Base-by-base conservation (phyloP, 306 rosid species). In the Rosa lucieae region DNA sequence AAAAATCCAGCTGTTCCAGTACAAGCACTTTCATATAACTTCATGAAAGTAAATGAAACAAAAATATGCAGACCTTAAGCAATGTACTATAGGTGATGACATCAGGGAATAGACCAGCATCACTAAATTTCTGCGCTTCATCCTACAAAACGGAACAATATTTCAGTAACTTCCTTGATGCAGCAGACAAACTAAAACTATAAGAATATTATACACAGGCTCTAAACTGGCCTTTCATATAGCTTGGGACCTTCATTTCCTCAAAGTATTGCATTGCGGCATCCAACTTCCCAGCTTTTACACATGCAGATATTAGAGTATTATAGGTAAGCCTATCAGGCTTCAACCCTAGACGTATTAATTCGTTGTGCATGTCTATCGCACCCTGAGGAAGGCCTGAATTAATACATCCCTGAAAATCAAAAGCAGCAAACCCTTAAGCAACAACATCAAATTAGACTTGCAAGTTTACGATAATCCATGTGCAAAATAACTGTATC, bases 251-350 rank as follows among this genome's bases (percentile, higher is more conserved):
- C 98, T 91, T 93, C 97, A 93, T 91, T 84, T 89, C 94, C 83
- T 85, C 85, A 58, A 91, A 88, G 78, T 91, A 89, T 48, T 86
- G 84, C 89, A 88, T 48, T 61, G 98, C 94, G 53, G 77, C 62
- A 72, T 87, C 93, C 90, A 89, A 76, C 81, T 87, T 88, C 80
- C 85, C 78, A 67, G 82, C 85, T 88, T 93, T 82, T 42, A 89
- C 92, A 74, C 94, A 87, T 48, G 97, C 93, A 68, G 84, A 87
- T 71, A 93, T 89, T 72, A 93, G 91, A 17, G 94, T 91, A 78
- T 93, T 93, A 79, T 89, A 93, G 5, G 98, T 93, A 79, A 84
- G 89, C 89, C 80, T 88, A 79, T 93, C 94, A 26, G 97, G 98
- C 85, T 55, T 79, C 68, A 91, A 77, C 65, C 94, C 93, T 55